These are phyloP conservation scores for Phyllosticta paracitricarpa DNA, from an alignment of 2,329 filamentous ascomycete species.

Conservation along the genomic window DNA sequence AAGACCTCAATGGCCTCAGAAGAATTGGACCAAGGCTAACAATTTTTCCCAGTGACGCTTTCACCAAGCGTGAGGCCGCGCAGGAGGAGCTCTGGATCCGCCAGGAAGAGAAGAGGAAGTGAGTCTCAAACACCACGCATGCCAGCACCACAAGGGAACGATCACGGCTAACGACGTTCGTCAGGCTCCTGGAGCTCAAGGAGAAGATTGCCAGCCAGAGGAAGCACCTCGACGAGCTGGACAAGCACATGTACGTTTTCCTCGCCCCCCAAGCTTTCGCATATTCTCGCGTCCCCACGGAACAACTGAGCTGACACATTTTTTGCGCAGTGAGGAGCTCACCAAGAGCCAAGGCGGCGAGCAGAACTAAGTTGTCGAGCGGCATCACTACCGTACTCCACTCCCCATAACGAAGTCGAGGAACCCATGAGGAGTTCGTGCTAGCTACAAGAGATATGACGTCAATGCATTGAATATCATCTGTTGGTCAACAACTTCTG, in stretches of 20 bases:
- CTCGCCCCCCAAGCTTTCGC: neutral
- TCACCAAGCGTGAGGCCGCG: constrained; percentile 84
- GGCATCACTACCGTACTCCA: neutral
- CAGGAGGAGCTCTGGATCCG: constrained; percentile 77
- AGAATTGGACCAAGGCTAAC: constrained; percentile 11
- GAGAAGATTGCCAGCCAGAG: constrained; percentile 64
- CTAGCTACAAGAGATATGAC: neutral
- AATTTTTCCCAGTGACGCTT: constrained; percentile 59
- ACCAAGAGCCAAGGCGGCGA: constrained; percentile 64
- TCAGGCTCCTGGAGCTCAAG: constrained; percentile 58
- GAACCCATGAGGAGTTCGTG: neutral
- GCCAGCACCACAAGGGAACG: neutral
- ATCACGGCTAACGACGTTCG: neutral
- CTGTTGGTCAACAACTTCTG: neutral
- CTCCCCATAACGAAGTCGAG: neutral
- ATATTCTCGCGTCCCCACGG: neutral
- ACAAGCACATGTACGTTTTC: constrained; percentile 68
- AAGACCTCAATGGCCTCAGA: neutral
- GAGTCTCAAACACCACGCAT: constrained; percentile 12
- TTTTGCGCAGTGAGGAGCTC: constrained; percentile 57
- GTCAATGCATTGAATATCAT: neutral
- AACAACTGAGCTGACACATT: constrained; percentile 11
- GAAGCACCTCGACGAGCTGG: constrained; percentile 72
- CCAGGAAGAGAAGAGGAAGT: constrained; percentile 82
- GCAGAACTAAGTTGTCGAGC: constrained; percentile 16